Percentiles rank a stretch among this genome's conserved stretches.
Conservation (phyloP, 2,329 filamentous ascomycete genomes). For the Diplodia intermedia region DNA sequence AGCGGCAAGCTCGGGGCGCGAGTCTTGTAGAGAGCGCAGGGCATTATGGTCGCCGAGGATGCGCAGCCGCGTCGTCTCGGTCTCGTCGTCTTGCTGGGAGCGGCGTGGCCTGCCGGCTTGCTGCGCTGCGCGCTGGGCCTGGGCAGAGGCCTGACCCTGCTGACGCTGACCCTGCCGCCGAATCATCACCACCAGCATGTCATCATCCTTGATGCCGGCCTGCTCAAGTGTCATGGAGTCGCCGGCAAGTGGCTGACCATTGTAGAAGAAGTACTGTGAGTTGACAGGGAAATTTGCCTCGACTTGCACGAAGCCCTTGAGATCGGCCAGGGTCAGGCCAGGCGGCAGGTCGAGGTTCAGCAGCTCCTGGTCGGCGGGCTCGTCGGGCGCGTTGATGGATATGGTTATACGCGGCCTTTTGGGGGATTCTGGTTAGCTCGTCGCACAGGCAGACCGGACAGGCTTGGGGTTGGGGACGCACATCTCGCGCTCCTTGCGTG, state of each 20-base stretch:
- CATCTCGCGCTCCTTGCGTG: conserved; percentile 47
- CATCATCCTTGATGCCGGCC: conserved; percentile 81
- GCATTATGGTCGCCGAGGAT: conserved; percentile 79
- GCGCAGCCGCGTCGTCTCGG: conserved; percentile 82
- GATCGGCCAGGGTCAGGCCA: conserved; percentile 81
- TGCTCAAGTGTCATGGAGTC: conserved; percentile 82
- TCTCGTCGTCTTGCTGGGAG: conserved; percentile 55
- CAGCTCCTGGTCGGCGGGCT: conserved; percentile 72
- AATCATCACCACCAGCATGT: conserved; percentile 90
- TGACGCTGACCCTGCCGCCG: conserved; percentile 39
- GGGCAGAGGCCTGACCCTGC: conserved; percentile 6
- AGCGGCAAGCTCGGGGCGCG: conserved; percentile 77
- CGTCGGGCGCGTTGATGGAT: conserved; percentile 77
- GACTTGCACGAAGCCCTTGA: conserved; percentile 87
- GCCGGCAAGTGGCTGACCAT: conserved; percentile 80
- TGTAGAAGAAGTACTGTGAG: conserved; percentile 87
- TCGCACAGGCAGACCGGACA: conserved; percentile 41
- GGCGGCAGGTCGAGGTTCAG: conserved; percentile 81
- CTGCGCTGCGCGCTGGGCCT: conserved; percentile 3
- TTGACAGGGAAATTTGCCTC: conserved; percentile 76
- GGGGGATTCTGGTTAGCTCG: conserved; percentile 33
- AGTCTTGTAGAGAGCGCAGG: conserved; percentile 72
- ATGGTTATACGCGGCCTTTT: conserved; percentile 81
- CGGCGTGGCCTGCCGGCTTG: conserved; percentile 15
- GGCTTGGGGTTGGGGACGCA: conserved; percentile 42